Base-by-base conservation (phyloP, 306 rosid genomes). In the Lathyrus tuberosus region DNA sequence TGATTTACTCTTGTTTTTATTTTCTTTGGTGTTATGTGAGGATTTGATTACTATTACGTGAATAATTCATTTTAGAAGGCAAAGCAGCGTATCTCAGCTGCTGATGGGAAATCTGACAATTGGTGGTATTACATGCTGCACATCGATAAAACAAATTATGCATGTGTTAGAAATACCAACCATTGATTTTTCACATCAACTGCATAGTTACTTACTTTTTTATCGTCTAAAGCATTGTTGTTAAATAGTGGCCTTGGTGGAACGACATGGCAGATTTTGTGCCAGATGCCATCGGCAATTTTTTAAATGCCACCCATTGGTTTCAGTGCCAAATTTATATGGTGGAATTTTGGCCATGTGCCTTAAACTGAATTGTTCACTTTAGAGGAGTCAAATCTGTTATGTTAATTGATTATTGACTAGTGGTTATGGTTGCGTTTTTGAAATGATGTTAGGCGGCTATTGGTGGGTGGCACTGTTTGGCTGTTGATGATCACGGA, bases 401-500 rank as follows among this genome's bases (percentile, higher is more conserved):
- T 31, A 48, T 72, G 20, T 66, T 43, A 31, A 17, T 43, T 44
- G 75, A 60, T 59, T 18, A 30, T 67, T 52, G 12, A 72, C 16
- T 57, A 14, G 53, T 37, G 59, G 22, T 22, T 65, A 37, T 52
- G 11, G 8, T 61, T 22, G 17, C 10, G 14, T 49, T 35, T 37
- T 69, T 24, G 30, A 40, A 31, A 12, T 17, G 16, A 65, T 87
- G 74, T 18, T 73, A 91, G 97, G 99, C 97, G 20, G 99, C 99
- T 41, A 95, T 95, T 80, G 99, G 96, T 54, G 99, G 99, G 11
- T 91, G 97, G 99, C 99, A 95, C 71, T 95, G 99, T 79, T 82
- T 95, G 91, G 99, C 97, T 79, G 99, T 95, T 57, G 97, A 95
- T 78, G 97, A 91, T 82, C 95, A 91, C 73, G 99, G 99, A 70